Conservation (phyloP, 768 basidiomycete species). For the Boletus subcaerulescens region DNA sequence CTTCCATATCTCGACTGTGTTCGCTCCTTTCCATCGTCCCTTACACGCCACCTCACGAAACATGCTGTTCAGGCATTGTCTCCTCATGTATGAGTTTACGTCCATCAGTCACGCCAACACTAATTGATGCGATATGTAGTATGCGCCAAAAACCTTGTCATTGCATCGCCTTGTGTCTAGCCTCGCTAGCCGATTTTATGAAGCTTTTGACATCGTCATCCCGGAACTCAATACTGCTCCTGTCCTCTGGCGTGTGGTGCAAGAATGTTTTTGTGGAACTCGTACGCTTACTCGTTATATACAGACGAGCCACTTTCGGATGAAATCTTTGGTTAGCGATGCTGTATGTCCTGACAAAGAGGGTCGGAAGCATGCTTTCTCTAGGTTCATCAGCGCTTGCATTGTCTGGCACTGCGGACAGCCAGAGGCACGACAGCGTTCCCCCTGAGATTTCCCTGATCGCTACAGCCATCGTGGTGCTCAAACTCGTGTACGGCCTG, state of each 20-base stretch:
- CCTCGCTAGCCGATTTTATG: constrained; percentile 56
- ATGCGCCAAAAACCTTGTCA: constrained; percentile 53
- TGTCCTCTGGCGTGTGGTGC: constrained; percentile 71
- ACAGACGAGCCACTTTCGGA: not conserved
- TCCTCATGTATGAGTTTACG: constrained; percentile 49
- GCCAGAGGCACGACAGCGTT: constrained; percentile 58
- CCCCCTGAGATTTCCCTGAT: constrained; percentile 67
- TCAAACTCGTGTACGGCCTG: constrained; percentile 85
- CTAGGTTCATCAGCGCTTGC: constrained; percentile 50
- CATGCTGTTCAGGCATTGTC: constrained; percentile 64
- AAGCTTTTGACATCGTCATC: constrained; percentile 53
- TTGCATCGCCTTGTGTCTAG: constrained; percentile 63
- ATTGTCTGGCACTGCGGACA: constrained; percentile 34
- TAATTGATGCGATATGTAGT: constrained; percentile 40
- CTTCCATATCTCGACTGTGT: constrained; percentile 80
- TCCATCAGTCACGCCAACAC: constrained; percentile 3
- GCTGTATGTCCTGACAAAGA: constrained; percentile 63
- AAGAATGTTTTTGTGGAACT: constrained; percentile 60
- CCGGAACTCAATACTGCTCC: constrained; percentile 77
- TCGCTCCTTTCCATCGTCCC: constrained; percentile 54
- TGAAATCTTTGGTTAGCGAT: constrained; percentile 38
- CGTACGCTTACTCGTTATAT: constrained; percentile 50
- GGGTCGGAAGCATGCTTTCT: constrained; percentile 51
- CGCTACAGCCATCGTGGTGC: constrained; percentile 58
- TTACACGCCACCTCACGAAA: constrained; percentile 72